phyloP scores from a whole-genome alignment of 179 eudicot genomes.

The Pouteria campechiana region DNA sequence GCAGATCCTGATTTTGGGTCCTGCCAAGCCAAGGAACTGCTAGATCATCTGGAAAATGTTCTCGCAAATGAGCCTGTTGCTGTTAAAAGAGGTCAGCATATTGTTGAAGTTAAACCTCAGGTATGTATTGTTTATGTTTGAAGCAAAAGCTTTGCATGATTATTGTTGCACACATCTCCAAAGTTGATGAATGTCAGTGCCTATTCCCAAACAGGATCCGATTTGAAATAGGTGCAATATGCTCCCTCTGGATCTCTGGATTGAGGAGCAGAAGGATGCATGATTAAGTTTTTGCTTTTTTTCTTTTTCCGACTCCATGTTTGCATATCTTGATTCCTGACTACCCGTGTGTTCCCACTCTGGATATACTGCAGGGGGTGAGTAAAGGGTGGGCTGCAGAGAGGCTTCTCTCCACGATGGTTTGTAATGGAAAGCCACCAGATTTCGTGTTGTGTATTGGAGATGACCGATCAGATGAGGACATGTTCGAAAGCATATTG shows the following conservation, averaged over 20 bases:
- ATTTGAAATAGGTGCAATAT: no score
- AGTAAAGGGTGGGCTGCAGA: slow-evolving; percentile 77
- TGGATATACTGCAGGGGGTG: slow-evolving; percentile 44
- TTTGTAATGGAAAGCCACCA: slow-evolving; percentile 27
- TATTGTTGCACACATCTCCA: no score
- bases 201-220: no score
- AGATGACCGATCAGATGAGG: slow-evolving; percentile 85
- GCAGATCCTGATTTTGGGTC: slow-evolving; percentile 90
- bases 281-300: no score
- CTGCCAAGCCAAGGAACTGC: slow-evolving; percentile 76
- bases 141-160: no score
- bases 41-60: slow-evolving; percentile 75
- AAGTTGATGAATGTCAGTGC: no score
- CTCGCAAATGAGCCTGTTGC: slow-evolving; percentile 82
- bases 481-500: slow-evolving; percentile 69
- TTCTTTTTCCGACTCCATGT: no score
- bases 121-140: slow-evolving; percentile 18
- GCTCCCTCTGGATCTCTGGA: no score
- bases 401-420: slow-evolving; percentile 48
- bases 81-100: slow-evolving; percentile 63
- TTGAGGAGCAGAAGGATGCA: no score
- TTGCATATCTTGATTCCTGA: no score
- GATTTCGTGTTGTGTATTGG: slow-evolving; percentile 84
- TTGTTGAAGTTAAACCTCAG: slow-evolving; percentile 90
- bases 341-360: no score